Evolutionary conservation across 495 filamentous ascomycete species (phyloP), one percentile per base, ranked within the genome.

Genomic region (Aspergillus homomorphus): DNA sequence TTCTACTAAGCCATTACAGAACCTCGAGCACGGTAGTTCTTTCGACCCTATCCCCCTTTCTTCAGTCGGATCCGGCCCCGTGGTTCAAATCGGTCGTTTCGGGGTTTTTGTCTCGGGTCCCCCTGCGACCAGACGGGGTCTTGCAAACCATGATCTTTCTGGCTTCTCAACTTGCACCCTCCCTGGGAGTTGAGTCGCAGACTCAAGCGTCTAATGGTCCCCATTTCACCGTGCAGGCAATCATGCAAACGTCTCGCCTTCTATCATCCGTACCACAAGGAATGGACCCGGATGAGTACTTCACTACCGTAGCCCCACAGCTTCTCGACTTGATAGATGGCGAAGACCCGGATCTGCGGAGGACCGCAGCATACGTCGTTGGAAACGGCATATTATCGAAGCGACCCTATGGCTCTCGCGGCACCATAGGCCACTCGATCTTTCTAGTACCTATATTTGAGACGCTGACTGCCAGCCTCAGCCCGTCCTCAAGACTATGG

Each of bases 381-480:
- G 88, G 87, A 0, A 87, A 84, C 63, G 88, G 89, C 0, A 85
- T 92, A 19, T 66, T 94, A 49, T 84, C 85, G 0, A 84, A 84
- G 54, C 85, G 82, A 51, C 70, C 79, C 23, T 84, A 81, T 63
- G 89, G 90, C 7, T 87, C 86, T 22, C 85, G 85, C 41, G 87
- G 84, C 16, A 82, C 83, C 0, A 75, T 85, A 33, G 90, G 89
- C 0, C 90, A 89, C 82, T 83, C 77, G 21, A 78, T 82, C 6
- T 87, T 92, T 52, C 80, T 85, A 0, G 78, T 84, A 59, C 89
- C 89, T 0, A 73, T 90, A 48, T 76, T 90, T 38, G 65, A 75
- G n/a, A 66, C 69, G 12, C 82, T 92, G 30, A 82, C 85, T 43
- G 88, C 87, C 7, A 67, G 73, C 0, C 62, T 82, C 7, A 58